Base-by-base conservation (phyloP, 2,329 filamentous ascomycete genomes). In the Metarhizium anisopliae region DNA sequence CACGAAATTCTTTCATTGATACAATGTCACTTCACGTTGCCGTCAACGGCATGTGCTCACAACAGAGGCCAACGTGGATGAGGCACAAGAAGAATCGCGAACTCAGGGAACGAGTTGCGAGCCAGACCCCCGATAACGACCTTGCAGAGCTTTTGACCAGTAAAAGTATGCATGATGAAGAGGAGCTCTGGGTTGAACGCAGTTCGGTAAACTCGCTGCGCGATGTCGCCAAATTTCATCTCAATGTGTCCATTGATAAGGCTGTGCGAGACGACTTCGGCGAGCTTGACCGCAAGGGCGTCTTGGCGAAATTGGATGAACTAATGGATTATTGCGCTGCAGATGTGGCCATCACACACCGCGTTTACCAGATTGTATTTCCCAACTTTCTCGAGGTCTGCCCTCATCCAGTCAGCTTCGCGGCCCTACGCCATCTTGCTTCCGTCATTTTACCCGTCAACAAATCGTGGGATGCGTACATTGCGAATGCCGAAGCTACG, bases 11-110 rank as follows among this genome's bases (percentile, higher is more conserved):
- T 47, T 99, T 96, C 67, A 73, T 99, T 53, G 94, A 99, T 68
- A 99, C 94, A 35, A 99, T 99, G 94, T 97, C 93, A 2, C 76
- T 99, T 20, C 94, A 99, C 68, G 93, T 96, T 7, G 95, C 95
- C 2, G 93, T 96, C 29, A 99, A 99, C 67, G 94, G 94, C 59
- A 99, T 99, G 94, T 99, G 94, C 71, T 97, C 94, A 25, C 86
- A 89, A 61, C 94, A 99, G 70, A 83, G 94, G 52, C 94, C 95
- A 8, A 96, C 90, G 0, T 99, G 94, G 94, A 91, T 96, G 86
- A 95, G 90, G 69, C 90, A 96, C 70, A 89, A 90, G 68, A 99
- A 99, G 74, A 90, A 87, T 61, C 81, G 87, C 56, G 93, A 97
- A 66, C 66, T 93, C 50, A 79, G 90, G 52, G 92, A 96, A 59